Evolutionary conservation across 2,329 filamentous ascomycete species (phyloP), one percentile per base, ranked within the genome.

Genomic region (Biscogniauxia marginata): DNA sequence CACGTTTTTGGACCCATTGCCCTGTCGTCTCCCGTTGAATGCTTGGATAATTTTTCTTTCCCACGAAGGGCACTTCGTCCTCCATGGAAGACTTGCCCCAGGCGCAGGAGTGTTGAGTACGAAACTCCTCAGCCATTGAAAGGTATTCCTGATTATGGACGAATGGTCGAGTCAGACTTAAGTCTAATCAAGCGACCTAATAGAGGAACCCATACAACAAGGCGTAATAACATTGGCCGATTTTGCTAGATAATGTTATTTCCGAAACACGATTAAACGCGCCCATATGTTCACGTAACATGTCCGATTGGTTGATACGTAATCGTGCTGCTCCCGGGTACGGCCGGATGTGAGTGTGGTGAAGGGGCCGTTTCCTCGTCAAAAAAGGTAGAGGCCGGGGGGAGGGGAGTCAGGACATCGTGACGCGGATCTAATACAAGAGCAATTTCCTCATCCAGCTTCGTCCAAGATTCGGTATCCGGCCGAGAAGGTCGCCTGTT

Each of bases 401-500:
- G 56, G 1, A 63, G 54, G 1, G 57, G 53, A 8, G 48, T 56
- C 13, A 52, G 19, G 39, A 49, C 48, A 22, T 54, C 48, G 30
- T 25, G 59, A 7, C 22, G 24, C 13, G 53, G 9, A 8, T 49
- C 49, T 9, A 49, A 25, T 18, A 46, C 20, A 22, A 60, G 47
- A 3, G 46, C 53, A 18, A 63, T 54, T 43, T 59, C 58, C 21
- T 67, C 65, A 16, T 65, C 63, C 52, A 67, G 63, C 21, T 61
- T 68, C n/a, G 64, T 43, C 65, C 65, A 68, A 2, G 63, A 65
- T 5, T 63, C 58, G 2, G 30, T 43, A 34, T 53, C 46, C 3
- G 22, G 54, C 11, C 52, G 56, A 11, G 53, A 22, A 0, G 60
- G 50, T 7, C 49, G 57, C 18, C 48, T 56, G 6, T 34, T 43